Evolutionary conservation across 352 stramenopile genomes (phyloP), one percentile per base, ranked within the genome.

Genomic region (Phytophthora foliorum): DNA sequence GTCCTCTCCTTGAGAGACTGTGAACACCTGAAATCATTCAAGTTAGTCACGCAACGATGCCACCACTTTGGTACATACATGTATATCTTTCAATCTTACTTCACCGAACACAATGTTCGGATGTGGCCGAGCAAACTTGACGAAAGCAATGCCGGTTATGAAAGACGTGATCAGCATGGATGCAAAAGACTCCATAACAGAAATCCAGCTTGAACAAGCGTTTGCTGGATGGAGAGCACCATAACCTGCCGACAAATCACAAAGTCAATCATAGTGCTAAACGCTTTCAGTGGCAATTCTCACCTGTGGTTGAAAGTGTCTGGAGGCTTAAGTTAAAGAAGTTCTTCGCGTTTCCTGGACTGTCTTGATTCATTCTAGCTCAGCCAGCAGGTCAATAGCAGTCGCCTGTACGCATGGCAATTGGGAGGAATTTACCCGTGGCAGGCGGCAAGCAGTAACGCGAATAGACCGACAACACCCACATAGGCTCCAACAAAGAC

Each of bases 291-390:
- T 21, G 6, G 6, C 8, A 45, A 45, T 45, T 22, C 66, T 2
- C 39, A 88, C 81, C 82, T 59, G 80, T 85, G 9, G 76, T 89
- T n/a, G 80, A 71, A 17, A 90, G 77, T 24, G 82, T 88, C 54
- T 90, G 82, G 9, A 90, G 46, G 39, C 80, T 89, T 56, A 90
- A 53, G 31, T 90, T 90, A 54, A 89, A 89, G 34, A 77, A 90
- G 57, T 87, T 78, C 1, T 80, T 77, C 25, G 58, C 25, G 19
- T 52, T 62, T 59, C 69, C 4, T 67, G 29, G 16, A n/a, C 25
- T 36, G 19, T 71, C 38, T 49, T 34, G 25, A 52, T 55, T 21
- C 19, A 60, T 14, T 48, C 59, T 25, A 57, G 6, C 1, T 10
- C 22, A 64, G 21, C 17, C 21, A 14, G 2, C n/a, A 27, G 6